Evolutionary conservation across 2,329 filamentous ascomycete genomes (phyloP).

Genomic region (Corinectria fuckeliana): DNA sequence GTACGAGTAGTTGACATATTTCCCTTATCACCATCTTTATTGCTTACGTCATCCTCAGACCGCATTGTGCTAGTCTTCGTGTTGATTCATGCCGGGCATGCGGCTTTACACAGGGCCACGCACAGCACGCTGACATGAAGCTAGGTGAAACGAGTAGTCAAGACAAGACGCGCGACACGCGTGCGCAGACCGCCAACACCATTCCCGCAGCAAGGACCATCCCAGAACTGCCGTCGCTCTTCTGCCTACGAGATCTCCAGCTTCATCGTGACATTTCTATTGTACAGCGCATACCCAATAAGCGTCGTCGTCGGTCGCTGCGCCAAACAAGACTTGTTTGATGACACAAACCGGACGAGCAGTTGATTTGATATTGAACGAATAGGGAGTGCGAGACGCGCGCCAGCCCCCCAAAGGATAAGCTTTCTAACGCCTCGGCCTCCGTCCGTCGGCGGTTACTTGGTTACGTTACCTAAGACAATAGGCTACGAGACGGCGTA

Average conservation of each 20-base stretch:
- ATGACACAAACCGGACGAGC: background rate
- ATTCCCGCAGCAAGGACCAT: conserved; percentile 24
- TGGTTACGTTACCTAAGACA: background rate
- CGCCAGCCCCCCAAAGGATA: background rate
- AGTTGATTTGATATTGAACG: too few species aligned
- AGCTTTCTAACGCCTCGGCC: conserved; percentile 15
- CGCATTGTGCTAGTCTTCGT: background rate
- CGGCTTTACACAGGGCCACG: background rate
- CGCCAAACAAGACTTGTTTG: background rate
- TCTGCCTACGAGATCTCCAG: conserved; percentile 21
- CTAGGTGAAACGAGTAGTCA: background rate
- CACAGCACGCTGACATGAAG: background rate
- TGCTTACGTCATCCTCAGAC: too few species aligned
- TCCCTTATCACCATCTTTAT: too few species aligned
- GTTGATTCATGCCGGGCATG: background rate
- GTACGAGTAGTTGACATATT: too few species aligned
- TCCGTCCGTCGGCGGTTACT: too few species aligned
- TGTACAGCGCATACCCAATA: background rate
- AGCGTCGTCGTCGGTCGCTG: background rate
- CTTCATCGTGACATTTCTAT: conserved; percentile 14
- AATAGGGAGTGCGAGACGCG: background rate
- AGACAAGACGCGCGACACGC: conserved; percentile 20
- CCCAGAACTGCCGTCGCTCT: conserved; percentile 30
- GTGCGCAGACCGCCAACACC: conserved; percentile 29
- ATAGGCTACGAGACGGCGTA: conserved; percentile 1